phyloP scores from a whole-genome alignment of 208 protist genomes.

The Acanthamoeba divionensis region DNA sequence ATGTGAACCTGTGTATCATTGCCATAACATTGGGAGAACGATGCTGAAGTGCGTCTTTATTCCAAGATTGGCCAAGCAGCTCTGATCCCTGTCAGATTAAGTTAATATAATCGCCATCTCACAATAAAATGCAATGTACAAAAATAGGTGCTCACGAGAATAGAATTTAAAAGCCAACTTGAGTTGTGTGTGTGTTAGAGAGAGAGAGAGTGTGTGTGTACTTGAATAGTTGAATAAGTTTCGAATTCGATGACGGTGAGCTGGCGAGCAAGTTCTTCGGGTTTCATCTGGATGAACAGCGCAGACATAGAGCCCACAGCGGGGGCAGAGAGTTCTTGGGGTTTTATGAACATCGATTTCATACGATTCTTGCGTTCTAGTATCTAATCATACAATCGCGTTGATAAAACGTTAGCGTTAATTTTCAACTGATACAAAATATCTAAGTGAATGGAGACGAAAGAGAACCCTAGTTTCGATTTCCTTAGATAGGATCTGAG shows the following conservation, averaged over 20 bases:
- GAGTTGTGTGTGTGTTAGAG: background rate
- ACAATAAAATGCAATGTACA: background rate
- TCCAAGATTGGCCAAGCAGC: conserved; percentile 9
- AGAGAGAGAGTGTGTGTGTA: background rate
- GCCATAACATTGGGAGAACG: conserved; percentile 8
- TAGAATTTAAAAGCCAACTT: too few species aligned
- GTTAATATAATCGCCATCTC: background rate
- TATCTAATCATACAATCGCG: background rate
- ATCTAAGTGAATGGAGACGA: background rate
- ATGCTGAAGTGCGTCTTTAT: background rate
- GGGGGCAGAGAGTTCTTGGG: background rate
- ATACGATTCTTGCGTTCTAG: conserved; percentile 10
- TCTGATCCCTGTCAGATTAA: background rate
- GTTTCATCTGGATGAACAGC: conserved; percentile 4
- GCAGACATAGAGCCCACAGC: background rate
- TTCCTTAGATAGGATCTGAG: background rate
- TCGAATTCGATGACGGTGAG: conserved; percentile 28
- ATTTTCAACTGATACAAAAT: too few species aligned
- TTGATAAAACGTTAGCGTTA: too few species aligned
- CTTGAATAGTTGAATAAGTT: background rate
- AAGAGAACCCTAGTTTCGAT: background rate
- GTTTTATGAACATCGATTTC: conserved; percentile 40
- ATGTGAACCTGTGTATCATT: conserved; percentile 37
- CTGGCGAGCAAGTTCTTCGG: conserved; percentile 25
- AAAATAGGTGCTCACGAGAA: too few species aligned